phyloP scores from a whole-genome alignment of 2,329 filamentous ascomycete genomes.

The Akanthomyces dipterigenus region DNA sequence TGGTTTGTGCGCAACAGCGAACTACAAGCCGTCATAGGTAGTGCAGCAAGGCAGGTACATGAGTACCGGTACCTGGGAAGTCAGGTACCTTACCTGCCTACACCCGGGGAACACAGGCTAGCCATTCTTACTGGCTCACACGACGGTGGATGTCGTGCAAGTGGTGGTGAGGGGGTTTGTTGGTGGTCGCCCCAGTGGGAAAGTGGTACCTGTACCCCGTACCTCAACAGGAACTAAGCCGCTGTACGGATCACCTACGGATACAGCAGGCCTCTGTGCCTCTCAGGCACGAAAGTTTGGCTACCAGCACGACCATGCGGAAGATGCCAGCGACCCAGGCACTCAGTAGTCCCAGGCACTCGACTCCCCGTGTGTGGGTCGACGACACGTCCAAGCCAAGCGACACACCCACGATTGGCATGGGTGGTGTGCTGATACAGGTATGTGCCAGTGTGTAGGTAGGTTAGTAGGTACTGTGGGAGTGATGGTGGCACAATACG shows the following conservation, averaged over 20 bases:
- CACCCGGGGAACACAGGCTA: too few species aligned
- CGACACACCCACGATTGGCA: neutral
- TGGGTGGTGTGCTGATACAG: neutral
- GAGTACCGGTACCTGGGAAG: neutral
- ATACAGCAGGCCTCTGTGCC: too few species aligned
- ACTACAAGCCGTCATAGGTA: too few species aligned
- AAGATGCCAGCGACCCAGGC: neutral
- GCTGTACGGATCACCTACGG: too few species aligned
- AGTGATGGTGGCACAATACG: neutral
- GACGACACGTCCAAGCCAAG: neutral
- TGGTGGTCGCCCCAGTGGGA: too few species aligned
- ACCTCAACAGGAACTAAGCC: too few species aligned
- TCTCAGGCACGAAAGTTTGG: neutral
- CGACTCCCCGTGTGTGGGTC: neutral
- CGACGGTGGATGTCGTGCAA: neutral
- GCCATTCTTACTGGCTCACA: neutral
- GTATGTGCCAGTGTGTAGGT: neutral
- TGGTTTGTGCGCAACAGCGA: neutral
- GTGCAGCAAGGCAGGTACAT: neutral
- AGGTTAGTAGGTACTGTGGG: too few species aligned
- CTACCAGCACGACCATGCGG: neutral
- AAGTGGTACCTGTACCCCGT: too few species aligned
- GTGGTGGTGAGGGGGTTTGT: neutral
- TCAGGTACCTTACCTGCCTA: too few species aligned
- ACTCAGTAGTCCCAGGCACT: slow-evolving; percentile 1